phyloP scores from a whole-genome alignment of 805 yeast genomes.

The Wickerhamomyces xylosicus region DNA sequence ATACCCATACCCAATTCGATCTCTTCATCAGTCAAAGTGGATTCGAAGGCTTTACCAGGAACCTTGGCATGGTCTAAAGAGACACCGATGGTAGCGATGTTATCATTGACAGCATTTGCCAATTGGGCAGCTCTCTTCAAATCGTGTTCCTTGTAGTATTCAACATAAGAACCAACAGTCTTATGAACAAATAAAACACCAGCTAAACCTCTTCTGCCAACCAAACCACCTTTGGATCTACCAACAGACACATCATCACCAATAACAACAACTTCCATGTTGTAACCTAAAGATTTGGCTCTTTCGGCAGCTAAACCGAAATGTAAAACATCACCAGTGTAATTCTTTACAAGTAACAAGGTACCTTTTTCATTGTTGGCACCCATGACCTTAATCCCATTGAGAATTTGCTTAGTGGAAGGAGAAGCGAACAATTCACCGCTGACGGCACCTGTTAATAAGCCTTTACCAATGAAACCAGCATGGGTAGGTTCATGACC shows the following conservation, averaged over 20 bases:
- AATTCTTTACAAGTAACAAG: conserved; percentile 75
- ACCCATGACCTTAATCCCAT: conserved; percentile 37
- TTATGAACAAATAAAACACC: conserved; percentile 87
- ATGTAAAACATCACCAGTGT: conserved; percentile 90
- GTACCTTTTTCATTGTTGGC: conserved; percentile 47
- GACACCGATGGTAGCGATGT: conserved; percentile 79
- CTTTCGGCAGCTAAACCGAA: conserved; percentile 89
- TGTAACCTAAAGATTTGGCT: conserved; percentile 67
- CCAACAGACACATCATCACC: conserved; percentile 95
- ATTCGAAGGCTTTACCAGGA: conserved; percentile 65
- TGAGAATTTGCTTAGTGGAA: conserved; percentile 78
- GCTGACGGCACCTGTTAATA: conserved; percentile 78
- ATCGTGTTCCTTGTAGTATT: conserved; percentile 26
- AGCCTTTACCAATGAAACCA: conserved; percentile 80
- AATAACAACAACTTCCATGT: conserved; percentile 65
- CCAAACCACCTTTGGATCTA: conserved; percentile 78
- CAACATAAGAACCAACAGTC: conserved; percentile 65
- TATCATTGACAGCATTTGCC: conserved; percentile 52
- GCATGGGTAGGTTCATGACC: conserved; percentile 96
- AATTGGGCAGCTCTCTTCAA: conserved; percentile 44
- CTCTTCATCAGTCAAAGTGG: conserved; percentile 44
- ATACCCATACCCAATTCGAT: conserved; percentile 94
- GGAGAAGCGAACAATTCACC: conserved; percentile 95
- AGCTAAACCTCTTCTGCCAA: conserved; percentile 90
- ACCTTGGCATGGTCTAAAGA: conserved; percentile 84